Percentiles rank a stretch among this genome's conserved stretches.
These are phyloP conservation scores for Penstemon davidsonii DNA, from an alignment of 257 asterid species.

Conservation along the genomic window DNA sequence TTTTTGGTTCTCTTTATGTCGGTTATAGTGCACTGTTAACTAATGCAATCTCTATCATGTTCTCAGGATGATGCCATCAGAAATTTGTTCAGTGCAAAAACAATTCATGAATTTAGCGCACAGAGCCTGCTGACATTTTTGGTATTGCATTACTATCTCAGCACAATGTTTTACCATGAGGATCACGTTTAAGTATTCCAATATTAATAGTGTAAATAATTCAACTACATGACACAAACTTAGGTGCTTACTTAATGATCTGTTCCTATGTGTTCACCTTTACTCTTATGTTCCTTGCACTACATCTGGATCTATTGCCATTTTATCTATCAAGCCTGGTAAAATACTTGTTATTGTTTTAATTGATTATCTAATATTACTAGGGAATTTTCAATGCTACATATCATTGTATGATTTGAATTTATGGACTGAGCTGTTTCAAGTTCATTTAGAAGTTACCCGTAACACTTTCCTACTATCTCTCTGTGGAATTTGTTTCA, in stretches of 20 bases:
- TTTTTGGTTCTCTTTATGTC: conserved; percentile 7
- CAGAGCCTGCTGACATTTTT: conserved; percentile 85
- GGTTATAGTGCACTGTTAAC: conserved; percentile 23
- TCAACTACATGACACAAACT: background rate
- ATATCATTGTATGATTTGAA: conserved; percentile 11
- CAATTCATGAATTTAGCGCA: conserved; percentile 93
- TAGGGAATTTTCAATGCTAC: background rate
- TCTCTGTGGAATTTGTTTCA: background rate
- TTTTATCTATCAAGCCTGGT: background rate
- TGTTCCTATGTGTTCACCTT: background rate
- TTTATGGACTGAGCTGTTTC: conserved; percentile 2
- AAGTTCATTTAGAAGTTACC: background rate
- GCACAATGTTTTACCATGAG: conserved; percentile 18
- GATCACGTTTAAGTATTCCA: conserved; percentile 14
- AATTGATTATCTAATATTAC: no score
- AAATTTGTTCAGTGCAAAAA: conserved; percentile 95
- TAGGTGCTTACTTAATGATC: background rate
- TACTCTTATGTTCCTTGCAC: background rate
- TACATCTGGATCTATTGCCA: background rate
- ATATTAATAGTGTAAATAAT: background rate
- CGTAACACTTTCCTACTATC: background rate
- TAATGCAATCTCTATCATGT: conserved; percentile 34
- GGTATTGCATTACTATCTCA: conserved; percentile 45
- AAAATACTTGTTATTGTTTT: background rate
- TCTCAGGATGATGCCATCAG: conserved; percentile 99